phyloP scores from a whole-genome alignment of 139 green algal species.

The Closterium sp. region DNA sequence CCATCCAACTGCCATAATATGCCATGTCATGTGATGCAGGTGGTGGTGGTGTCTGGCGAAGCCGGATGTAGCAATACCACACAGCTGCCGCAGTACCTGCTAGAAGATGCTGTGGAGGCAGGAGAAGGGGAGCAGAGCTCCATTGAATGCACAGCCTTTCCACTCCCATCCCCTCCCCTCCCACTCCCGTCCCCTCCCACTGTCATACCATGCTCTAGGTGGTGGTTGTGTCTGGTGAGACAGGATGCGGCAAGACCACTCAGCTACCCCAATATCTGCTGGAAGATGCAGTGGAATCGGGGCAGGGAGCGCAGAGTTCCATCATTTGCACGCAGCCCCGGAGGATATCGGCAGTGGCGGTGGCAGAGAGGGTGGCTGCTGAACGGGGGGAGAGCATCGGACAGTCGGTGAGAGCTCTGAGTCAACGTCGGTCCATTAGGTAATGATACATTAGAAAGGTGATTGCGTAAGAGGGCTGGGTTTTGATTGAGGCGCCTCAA shows the following conservation, averaged over 20 bases:
- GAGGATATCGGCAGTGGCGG: slow-evolving; percentile 57
- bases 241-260: slow-evolving; percentile 74
- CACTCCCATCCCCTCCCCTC: not conserved
- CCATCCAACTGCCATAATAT: too few relatives aligned
- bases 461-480: too few relatives aligned
- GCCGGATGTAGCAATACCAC: slow-evolving; percentile 75
- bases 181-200: too few relatives aligned
- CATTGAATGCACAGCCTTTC: slow-evolving; percentile 27
- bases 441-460: too few relatives aligned
- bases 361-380: slow-evolving; percentile 56
- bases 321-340: slow-evolving; percentile 62
- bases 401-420: slow-evolving; percentile 67
- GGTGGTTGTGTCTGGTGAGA: slow-evolving; percentile 73
- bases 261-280: slow-evolving; percentile 47
- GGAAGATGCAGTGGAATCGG: slow-evolving; percentile 37
- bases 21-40: not conserved
- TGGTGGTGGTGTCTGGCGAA: slow-evolving; percentile 71
- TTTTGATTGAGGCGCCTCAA: too few relatives aligned
- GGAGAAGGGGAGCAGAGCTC: slow-evolving; percentile 26
- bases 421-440: too few relatives aligned
- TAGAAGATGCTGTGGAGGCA: slow-evolving; percentile 39
- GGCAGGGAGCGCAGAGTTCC: slow-evolving; percentile 21
- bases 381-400: slow-evolving; percentile 58
- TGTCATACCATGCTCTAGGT: slow-evolving; percentile 2
- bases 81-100: slow-evolving; percentile 42